phyloP scores from a whole-genome alignment of 2,329 filamentous ascomycete species.

The Didymella pinodella region DNA sequence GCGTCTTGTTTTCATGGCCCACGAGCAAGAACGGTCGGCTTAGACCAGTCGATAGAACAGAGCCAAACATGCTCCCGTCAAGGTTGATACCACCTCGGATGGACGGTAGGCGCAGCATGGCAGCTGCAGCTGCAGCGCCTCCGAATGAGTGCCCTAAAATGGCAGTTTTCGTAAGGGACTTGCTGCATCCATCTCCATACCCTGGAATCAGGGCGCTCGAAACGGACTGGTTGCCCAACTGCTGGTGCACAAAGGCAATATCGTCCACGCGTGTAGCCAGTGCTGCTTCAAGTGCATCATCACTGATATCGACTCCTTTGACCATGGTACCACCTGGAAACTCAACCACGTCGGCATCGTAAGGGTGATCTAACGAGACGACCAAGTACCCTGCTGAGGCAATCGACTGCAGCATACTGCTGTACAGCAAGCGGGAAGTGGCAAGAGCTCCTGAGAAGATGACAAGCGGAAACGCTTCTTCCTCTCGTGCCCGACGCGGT shows the following conservation, averaged over 20 bases:
- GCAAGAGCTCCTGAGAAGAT: slow-evolving; percentile 59
- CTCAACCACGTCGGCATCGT: slow-evolving; percentile 59
- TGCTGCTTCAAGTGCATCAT: slow-evolving; percentile 32
- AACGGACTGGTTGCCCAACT: slow-evolving; percentile 27
- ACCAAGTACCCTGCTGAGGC: slow-evolving; percentile 59
- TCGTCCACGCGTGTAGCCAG: slow-evolving; percentile 35
- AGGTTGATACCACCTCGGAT: slow-evolving; percentile 45
- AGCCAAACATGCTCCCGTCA: slow-evolving; percentile 46
- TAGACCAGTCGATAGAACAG: slow-evolving; percentile 25
- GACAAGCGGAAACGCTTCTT: slow-evolving; percentile 33
- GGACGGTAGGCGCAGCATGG: slow-evolving; percentile 26
- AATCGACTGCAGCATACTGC: slow-evolving; percentile 54
- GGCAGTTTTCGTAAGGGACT: slow-evolving; percentile 18
- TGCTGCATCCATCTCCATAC: not conserved
- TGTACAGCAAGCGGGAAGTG: slow-evolving; percentile 55
- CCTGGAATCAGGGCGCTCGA: slow-evolving; percentile 20
- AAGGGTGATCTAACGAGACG: slow-evolving; percentile 60
- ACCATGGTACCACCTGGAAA: slow-evolving; percentile 55
- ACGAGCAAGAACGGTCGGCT: slow-evolving; percentile 35
- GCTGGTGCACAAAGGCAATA: slow-evolving; percentile 31
- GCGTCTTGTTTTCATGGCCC: slow-evolving; percentile 42
- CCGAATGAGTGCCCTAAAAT: slow-evolving; percentile 51
- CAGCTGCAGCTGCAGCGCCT: slow-evolving; percentile 40
- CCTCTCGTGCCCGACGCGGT: not conserved
- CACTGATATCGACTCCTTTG: slow-evolving; percentile 35